Conservation (phyloP, 495 filamentous ascomycete species). For the Penicillium roqueforti region DNA sequence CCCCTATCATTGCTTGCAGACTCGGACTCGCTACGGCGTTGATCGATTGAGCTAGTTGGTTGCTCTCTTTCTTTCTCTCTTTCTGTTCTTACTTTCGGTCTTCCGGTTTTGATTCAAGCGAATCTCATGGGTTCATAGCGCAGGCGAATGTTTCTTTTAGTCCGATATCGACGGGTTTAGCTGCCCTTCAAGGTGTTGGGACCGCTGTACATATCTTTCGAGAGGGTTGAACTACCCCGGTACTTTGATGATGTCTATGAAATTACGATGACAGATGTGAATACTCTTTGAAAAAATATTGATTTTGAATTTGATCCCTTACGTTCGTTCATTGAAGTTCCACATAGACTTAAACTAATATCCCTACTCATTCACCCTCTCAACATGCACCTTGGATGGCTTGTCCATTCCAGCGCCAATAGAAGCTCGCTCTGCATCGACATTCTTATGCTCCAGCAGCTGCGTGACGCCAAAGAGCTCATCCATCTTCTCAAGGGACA, state of each 20-base stretch:
- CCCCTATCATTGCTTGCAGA: background rate
- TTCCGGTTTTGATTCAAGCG: background rate
- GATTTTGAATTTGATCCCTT: background rate
- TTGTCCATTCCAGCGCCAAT: conserved; percentile 9
- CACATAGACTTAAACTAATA: background rate
- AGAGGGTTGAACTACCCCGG: background rate
- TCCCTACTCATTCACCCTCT: background rate
- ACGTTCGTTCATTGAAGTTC: background rate
- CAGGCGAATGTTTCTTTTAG: conserved; percentile 9
- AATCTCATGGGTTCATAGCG: conserved; percentile 14
- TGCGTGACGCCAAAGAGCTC: conserved; percentile 50
- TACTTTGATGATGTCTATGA: conserved; percentile 18
- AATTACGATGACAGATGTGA: conserved; percentile 17
- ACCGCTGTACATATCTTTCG: conserved; percentile 12
- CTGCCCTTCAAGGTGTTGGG: background rate
- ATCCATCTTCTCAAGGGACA: conserved; percentile 48
- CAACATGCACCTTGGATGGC: conserved; percentile 10
- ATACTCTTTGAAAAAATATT: conserved; percentile 3
- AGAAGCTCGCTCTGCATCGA: conserved; percentile 16
- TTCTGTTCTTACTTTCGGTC: background rate
- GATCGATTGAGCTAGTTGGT: background rate
- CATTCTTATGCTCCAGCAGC: conserved; percentile 17
- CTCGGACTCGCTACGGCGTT: background rate
- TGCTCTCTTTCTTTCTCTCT: background rate
- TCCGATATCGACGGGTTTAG: conserved; percentile 1